Evolutionary conservation across 768 basidiomycete species (phyloP), one percentile per base, ranked within the genome.

Genomic region (Suillus decipiens): DNA sequence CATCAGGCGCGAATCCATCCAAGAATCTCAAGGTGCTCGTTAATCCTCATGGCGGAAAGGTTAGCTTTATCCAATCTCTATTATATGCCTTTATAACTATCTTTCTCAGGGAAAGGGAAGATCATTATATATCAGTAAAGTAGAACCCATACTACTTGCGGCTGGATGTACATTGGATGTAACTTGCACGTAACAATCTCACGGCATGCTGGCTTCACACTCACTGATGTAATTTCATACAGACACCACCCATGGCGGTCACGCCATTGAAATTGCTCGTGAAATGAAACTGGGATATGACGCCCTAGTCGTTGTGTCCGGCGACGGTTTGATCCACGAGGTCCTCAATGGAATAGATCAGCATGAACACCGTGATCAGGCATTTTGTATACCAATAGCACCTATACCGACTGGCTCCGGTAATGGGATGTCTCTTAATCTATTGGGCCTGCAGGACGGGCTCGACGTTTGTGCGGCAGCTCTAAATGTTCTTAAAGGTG

Each of bases 301-400:
- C 66, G 91, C 87, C 0, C 72, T 96, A 47, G 82, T 92, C 42
- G 75, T 86, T 36, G 82, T 95, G 28, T 94, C 92, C 0, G 94
- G 94, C 0, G 94, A 96, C 68, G 94, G 94, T 9, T 80, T 93
- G 41, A 71, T 93, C 17, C 90, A 95, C 69, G 94, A 96, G 76
- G 81, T 93, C 28, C 68, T 94, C 71, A 96, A 96, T 70, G 94
- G 93, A 3, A 85, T 95, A 61, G 86, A 89, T 3, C 78, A 86
- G 60, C 89, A 90, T 63, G 74, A 78, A 34, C 78, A 87, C 42
- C 85, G 89, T 2, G 72, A 77, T 41, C 80, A 78, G 54, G 93
- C 90, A 0, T 83, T 95, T 61, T 72, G 71, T 51, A 85, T 86
- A 36, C 92, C 94, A 1, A 75, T 96, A 31, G 86, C 87, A 0